phyloP scores from a whole-genome alignment of 2,329 filamentous ascomycete genomes.

The Penicillium sp. region DNA sequence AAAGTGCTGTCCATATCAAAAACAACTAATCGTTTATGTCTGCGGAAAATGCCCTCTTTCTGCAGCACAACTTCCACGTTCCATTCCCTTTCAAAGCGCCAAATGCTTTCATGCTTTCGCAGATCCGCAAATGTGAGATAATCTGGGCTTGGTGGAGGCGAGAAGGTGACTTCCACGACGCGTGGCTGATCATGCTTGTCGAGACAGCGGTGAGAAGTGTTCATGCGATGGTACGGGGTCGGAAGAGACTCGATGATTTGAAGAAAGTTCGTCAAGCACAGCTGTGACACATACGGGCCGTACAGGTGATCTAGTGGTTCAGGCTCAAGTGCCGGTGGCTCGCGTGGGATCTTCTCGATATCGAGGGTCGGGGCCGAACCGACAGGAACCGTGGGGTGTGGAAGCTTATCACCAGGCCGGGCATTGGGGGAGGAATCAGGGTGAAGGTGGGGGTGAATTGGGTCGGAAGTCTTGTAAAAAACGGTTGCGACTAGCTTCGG shows the following conservation, averaged over 20 bases:
- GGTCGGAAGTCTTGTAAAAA: constrained; percentile 52
- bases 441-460: constrained; percentile 52
- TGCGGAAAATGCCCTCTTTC: constrained; percentile 72
- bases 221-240: constrained; percentile 55
- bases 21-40: constrained; percentile 83
- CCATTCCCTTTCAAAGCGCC: constrained; percentile 85
- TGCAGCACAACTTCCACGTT: constrained; percentile 85
- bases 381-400: constrained; percentile 46
- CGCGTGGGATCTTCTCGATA: constrained; percentile 58
- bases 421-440: constrained; percentile 50
- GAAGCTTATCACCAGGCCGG: constrained; percentile 43
- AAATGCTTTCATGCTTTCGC: constrained; percentile 79
- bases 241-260: constrained; percentile 56
- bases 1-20: constrained; percentile 99
- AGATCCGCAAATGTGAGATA: constrained; percentile 67
- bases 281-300: constrained; percentile 58
- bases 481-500: constrained; percentile 54
- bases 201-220: constrained; percentile 54
- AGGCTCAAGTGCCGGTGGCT: constrained; percentile 59
- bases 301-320: constrained; percentile 61
- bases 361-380: constrained; percentile 58
- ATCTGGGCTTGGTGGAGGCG: constrained; percentile 53
- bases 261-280: constrained; percentile 62
- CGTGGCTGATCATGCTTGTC: constrained; percentile 54
- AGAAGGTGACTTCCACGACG: constrained; percentile 59